Base-by-base conservation (phyloP, 2,329 filamentous ascomycete genomes). In the Pyricularia sp. region DNA sequence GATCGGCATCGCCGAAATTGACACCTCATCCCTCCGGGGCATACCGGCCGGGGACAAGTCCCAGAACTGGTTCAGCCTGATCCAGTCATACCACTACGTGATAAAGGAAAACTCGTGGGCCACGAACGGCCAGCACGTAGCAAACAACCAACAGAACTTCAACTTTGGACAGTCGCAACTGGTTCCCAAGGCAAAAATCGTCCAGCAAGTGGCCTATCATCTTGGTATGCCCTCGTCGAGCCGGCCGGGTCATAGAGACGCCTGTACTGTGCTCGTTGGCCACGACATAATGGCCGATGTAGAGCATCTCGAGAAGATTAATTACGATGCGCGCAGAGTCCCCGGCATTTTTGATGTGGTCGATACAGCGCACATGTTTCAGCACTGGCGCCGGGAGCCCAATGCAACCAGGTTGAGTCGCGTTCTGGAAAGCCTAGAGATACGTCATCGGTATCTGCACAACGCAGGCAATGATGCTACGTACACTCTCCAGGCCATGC, bases 401-500 rank as follows among this genome's bases (percentile, higher is more conserved):
- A 78, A 88, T 2, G 73, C 79, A 3, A 80, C 82, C 16, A 82
- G 82, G 1, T 81, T 97, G 1, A 77, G 77, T 0, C 77, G 70
- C 6, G 79, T 96, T 16, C 81, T 96, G 28, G 71, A 75, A 6
- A 81, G 88, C 6, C 78, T 96, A 31, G 83, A 82, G 2, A 83
- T 96, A 9, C 70, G 76, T 0, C 83, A 80, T 57, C 83, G 79
- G 74, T 80, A 89, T 69, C 78, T 93, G n/a, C 92, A 96, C 75
- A 96, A 96, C 71, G 92, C 88, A 0, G 87, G 92, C 1, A 96
- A 96, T 68, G 92, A 96, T 72, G 91, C 92, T 0, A 82, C 86
- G 1, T 94, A 89, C 72, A 93, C 91, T 0, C 75, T 96, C 67
- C 86, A 88, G 67, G 88, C 86, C 8, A 83, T 94, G 80, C 73